Evolutionary conservation across 192 early-diverging fungal genomes (phyloP), one percentile per base, ranked within the genome.

Genomic region (Pilaira anomala): DNA sequence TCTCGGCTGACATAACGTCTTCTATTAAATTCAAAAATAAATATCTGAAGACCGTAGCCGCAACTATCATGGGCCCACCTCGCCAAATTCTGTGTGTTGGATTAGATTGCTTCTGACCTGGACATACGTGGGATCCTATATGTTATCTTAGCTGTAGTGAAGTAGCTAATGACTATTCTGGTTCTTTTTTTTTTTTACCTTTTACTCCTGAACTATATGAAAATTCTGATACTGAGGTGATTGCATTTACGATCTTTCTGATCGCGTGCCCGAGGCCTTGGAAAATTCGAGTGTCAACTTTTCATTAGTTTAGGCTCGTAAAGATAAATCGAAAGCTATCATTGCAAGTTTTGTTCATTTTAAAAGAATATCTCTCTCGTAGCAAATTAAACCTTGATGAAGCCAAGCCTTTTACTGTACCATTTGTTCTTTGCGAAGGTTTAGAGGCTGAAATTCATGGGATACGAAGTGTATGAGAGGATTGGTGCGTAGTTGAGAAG

Each of bases 41-140:
- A 29, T 26, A n/a, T 2, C 16, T 48, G 18, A 61, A 53, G 16
- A 18, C 45, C 5, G 9, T 54, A n/a, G n/a, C n/a, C n/a, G n/a
- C n/a, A n/a, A n/a, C n/a, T n/a, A n/a, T n/a, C n/a, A n/a, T n/a
- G 44, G 64, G 36, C 3, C 18, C 50, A 7, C 19, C 19, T 13
- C 28, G 54, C 2, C 45, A 48, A 28, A 7, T 25, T 3, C 58
- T 64, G 21, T 61, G 65, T 18, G 54, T 68, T 42, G 72, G 61
- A 0, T 60, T 74, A 4, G 66, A 74, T 30, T 64, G 62, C 1
- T 74, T 53, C 29, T 74, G 72, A 66, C 66, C 72, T 0, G 72
- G 66, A 6, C 62, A 64, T 53, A 60, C n/a, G 16, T 68, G 55
- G 53, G 46, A 42, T 14, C 72, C 72, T 2, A 62, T 74, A 8